Evolutionary conservation across 805 yeast genomes (phyloP).

Genomic region (Yarrowia hollandica): DNA sequence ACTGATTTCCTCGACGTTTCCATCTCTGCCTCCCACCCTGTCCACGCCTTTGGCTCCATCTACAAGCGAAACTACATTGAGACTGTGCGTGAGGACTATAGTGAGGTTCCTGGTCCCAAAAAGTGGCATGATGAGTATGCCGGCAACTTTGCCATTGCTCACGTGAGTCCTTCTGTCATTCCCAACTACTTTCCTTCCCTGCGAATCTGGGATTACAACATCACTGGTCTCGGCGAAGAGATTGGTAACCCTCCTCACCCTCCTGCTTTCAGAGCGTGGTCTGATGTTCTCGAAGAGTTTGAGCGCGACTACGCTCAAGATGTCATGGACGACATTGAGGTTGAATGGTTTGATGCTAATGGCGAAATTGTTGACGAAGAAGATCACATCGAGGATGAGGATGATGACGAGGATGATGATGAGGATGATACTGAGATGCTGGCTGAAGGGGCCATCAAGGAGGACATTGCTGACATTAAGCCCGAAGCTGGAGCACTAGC

Average conservation of each 20-base stretch:
- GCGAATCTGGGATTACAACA: slow-evolving; percentile 84
- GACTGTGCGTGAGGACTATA: slow-evolving; percentile 53
- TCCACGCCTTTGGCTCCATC: slow-evolving; percentile 55
- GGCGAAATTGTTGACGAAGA: neutral
- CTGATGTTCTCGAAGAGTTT: slow-evolving; percentile 50
- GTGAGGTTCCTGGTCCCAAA: slow-evolving; percentile 48
- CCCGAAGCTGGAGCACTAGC: neutral
- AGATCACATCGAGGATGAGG: neutral
- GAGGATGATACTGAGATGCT: neutral
- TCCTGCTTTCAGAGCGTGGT: slow-evolving; percentile 54
- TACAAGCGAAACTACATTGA: slow-evolving; percentile 68
- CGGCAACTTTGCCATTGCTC: slow-evolving; percentile 68
- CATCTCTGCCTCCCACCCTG: neutral
- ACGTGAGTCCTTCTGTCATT: slow-evolving; percentile 69
- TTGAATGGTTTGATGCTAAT: slow-evolving; percentile 30
- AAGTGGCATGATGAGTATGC: slow-evolving; percentile 24
- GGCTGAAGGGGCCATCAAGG: neutral
- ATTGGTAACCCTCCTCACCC: neutral
- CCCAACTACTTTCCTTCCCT: slow-evolving; percentile 85
- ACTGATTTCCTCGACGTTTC: neutral
- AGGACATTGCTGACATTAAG: neutral
- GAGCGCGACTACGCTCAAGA: slow-evolving; percentile 43
- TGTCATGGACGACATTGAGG: slow-evolving; percentile 38
- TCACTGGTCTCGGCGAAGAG: slow-evolving; percentile 51
- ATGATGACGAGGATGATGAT: neutral